Evolutionary conservation across 1,284 basidiomycete species (phyloP).

Genomic region (Malassezia furfur): DNA sequence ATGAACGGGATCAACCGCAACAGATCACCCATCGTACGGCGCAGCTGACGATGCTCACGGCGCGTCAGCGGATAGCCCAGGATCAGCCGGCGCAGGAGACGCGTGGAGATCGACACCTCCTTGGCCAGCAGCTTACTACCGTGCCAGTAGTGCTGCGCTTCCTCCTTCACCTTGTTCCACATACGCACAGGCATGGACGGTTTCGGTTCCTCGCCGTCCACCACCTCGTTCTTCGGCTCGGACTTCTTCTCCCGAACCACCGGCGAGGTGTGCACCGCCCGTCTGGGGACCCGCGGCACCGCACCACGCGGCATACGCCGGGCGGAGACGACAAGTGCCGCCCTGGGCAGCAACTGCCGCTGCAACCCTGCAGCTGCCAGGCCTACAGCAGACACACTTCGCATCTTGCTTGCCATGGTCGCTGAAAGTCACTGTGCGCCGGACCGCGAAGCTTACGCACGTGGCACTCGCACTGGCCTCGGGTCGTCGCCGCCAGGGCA

Average conservation of each 20-base stretch:
- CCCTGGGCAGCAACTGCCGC: not conserved
- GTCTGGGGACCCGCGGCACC: not conserved
- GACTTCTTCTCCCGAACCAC: not conserved
- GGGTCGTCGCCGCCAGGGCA: not conserved
- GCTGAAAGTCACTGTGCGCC: not conserved
- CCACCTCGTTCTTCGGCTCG: constrained; percentile 3
- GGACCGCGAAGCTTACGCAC: constrained; percentile 2
- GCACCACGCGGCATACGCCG: not conserved
- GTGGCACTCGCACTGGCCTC: constrained; percentile 8
- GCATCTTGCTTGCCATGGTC: constrained; percentile 1
- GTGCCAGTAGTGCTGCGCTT: constrained; percentile 93
- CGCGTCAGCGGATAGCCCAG: constrained; percentile 84
- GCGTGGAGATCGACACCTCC: constrained; percentile 79
- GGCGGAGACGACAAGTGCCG: not conserved
- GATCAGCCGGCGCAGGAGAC: constrained; percentile 82
- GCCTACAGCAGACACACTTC: constrained; percentile 4
- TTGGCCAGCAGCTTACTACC: constrained; percentile 88
- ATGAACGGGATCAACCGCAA: constrained; percentile 87
- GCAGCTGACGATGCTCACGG: constrained; percentile 84
- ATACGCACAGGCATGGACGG: constrained; percentile 29
- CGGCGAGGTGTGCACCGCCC: constrained; percentile 2
- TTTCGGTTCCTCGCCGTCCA: constrained; percentile 3
- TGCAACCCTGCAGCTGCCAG: not conserved
- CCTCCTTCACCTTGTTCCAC: constrained; percentile 92
- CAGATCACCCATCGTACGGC: constrained; percentile 83